A percentile compares a stretch with the other conserved stretches of the same genome.
These are phyloP conservation scores for Clonostachys chloroleuca DNA, from an alignment of 2,329 filamentous ascomycete species.

Conservation along the genomic window DNA sequence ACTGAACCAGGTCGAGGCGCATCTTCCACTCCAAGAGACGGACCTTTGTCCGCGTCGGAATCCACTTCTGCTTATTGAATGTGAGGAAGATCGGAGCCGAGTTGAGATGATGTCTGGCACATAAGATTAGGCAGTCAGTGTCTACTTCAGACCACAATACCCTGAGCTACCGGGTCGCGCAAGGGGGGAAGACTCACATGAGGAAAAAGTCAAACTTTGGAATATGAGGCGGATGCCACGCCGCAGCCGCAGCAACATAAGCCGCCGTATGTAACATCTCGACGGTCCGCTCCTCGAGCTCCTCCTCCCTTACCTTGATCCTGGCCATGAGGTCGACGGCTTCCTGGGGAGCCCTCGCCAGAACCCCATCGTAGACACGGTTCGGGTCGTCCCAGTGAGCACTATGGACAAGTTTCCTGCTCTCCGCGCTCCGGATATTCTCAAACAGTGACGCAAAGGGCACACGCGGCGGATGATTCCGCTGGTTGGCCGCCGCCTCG, in stretches of 20 bases:
- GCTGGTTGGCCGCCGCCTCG: slow-evolving; percentile 32
- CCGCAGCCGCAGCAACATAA: slow-evolving; percentile 44
- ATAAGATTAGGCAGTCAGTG: background rate
- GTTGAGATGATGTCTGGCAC: slow-evolving; percentile 69
- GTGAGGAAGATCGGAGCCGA: slow-evolving; percentile 66
- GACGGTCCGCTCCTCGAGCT: slow-evolving; percentile 48
- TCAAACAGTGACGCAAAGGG: slow-evolving; percentile 57
- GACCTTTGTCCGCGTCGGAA: slow-evolving; percentile 55
- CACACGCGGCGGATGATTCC: slow-evolving; percentile 19
- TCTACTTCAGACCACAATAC: background rate
- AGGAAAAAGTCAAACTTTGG: slow-evolving; percentile 80
- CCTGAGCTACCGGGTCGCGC: background rate
- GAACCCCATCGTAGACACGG: slow-evolving; percentile 65
- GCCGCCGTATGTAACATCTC: slow-evolving; percentile 66
- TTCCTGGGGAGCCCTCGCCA: slow-evolving; percentile 57
- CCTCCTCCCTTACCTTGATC: slow-evolving; percentile 50
- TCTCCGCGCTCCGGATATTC: slow-evolving; percentile 37
- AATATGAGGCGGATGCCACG: slow-evolving; percentile 58
- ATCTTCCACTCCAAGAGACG: slow-evolving; percentile 81
- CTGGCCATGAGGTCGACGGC: slow-evolving; percentile 58
- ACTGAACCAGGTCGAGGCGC: slow-evolving; percentile 68
- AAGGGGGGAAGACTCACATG: slow-evolving; percentile 31
- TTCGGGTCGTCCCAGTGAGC: slow-evolving; percentile 46
- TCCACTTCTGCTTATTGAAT: slow-evolving; percentile 58
- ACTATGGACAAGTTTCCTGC: slow-evolving; percentile 52